A percentile compares a stretch with the other conserved stretches of the same genome.
Conservation (phyloP, 1,284 basidiomycete genomes). For the Rhodotorula sp. region DNA sequence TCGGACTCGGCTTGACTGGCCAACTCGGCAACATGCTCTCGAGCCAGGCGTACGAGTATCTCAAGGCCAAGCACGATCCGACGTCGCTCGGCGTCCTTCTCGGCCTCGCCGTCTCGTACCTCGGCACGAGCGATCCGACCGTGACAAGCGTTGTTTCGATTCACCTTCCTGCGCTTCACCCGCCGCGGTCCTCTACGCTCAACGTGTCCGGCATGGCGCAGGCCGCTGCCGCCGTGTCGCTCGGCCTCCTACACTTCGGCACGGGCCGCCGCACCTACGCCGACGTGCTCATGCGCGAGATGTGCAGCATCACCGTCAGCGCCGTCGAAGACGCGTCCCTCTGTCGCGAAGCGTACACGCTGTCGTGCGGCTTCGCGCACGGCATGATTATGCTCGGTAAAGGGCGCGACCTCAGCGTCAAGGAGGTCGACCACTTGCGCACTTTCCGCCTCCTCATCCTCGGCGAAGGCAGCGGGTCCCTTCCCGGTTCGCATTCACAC, state of each 20-base stretch:
- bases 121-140: slow-evolving; percentile 82
- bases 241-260: slow-evolving; percentile 87
- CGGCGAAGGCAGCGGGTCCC: slow-evolving; percentile 19
- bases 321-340: slow-evolving; percentile 79
- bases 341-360: slow-evolving; percentile 86
- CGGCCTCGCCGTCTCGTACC: slow-evolving; percentile 86
- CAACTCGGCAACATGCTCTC: slow-evolving; percentile 84
- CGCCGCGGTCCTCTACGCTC: slow-evolving; percentile 79
- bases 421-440: slow-evolving; percentile 37
- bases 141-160: slow-evolving; percentile 89
- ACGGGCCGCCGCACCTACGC: slow-evolving; percentile 87
- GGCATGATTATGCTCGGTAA: slow-evolving; percentile 95
- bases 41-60: slow-evolving; percentile 78
- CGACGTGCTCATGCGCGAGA: slow-evolving; percentile 82
- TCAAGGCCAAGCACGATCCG: slow-evolving; percentile 91
- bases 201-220: slow-evolving; percentile 89
- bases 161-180: slow-evolving; percentile 88
- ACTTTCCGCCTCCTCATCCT: slow-evolving; percentile 38
- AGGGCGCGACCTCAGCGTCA: slow-evolving; percentile 52
- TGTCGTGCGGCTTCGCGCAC: slow-evolving; percentile 83
- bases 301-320: slow-evolving; percentile 72
- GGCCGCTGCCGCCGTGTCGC: slow-evolving; percentile 80
- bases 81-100: slow-evolving; percentile 91
- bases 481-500: slow-evolving; percentile 39
- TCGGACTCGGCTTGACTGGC: slow-evolving; percentile 87